phyloP scores from a whole-genome alignment of 1,284 basidiomycete species.

The Earliella scabrosa region DNA sequence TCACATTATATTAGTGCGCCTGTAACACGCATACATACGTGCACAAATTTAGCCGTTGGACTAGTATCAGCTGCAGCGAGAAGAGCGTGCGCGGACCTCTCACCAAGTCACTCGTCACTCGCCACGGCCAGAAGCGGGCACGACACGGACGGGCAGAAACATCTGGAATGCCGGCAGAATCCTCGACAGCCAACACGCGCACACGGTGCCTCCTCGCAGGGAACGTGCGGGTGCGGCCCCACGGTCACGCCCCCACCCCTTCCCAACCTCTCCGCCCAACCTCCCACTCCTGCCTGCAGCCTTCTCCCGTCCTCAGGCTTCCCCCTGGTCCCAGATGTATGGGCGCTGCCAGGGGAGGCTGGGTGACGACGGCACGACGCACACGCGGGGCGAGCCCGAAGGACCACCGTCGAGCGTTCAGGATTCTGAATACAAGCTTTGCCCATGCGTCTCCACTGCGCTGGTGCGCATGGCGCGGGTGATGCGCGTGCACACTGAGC shows the following conservation, averaged over 20 bases:
- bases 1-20: no score
- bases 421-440: neutral
- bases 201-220: conserved; percentile 1
- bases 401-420: no score
- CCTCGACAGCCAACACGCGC: conserved; percentile 2
- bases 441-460: conserved; percentile 1
- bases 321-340: no score
- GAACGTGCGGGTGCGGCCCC: conserved; percentile 10
- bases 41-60: no score
- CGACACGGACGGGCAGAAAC: neutral
- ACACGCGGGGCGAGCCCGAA: no score
- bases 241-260: conserved; percentile 16
- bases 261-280: neutral
- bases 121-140: no score
- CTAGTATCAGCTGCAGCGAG: no score
- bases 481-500: no score
- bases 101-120: no score
- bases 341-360: neutral
- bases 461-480: neutral
- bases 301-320: no score
- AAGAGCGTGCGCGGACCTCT: no score
- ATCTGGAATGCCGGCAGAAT: conserved; percentile 12
- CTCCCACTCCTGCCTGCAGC: neutral
- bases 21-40: no score
- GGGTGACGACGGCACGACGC: neutral